These are phyloP conservation scores for Aspergillus panamensis DNA, from an alignment of 495 filamentous ascomycete genomes.

Conservation along the genomic window DNA sequence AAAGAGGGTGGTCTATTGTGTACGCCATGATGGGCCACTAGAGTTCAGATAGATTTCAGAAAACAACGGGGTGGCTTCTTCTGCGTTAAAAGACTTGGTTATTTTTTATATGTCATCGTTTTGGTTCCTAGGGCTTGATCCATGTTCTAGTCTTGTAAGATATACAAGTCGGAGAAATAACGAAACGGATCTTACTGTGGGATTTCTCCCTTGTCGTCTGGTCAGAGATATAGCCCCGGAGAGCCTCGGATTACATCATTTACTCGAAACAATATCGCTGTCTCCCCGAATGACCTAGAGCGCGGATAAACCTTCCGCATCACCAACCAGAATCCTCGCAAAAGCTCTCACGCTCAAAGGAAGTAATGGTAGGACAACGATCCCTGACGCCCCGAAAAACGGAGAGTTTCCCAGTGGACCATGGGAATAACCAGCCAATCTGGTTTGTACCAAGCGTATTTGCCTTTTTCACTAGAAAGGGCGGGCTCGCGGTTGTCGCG, in stretches of 20 bases:
- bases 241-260: background rate
- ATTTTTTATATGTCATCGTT: too few species aligned
- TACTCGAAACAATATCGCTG: background rate
- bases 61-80: background rate
- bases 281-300: background rate
- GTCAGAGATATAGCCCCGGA: background rate
- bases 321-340: background rate
- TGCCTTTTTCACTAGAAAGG: background rate
- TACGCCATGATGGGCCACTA: background rate
- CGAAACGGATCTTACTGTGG: background rate
- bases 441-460: too few species aligned
- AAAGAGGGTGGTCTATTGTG: background rate
- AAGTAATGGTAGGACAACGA: background rate
- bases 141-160: too few species aligned
- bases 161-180: too few species aligned
- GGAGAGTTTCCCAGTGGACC: background rate
- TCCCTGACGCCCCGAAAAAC: background rate
- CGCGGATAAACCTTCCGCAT: too few species aligned
- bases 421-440: background rate
- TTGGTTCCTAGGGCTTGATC: too few species aligned
- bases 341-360: too few species aligned
- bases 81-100: too few species aligned
- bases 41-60: background rate
- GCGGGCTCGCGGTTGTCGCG: background rate
- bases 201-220: background rate